phyloP scores from a whole-genome alignment of 2,329 filamentous ascomycete species.

The Fusarium camptoceras region DNA sequence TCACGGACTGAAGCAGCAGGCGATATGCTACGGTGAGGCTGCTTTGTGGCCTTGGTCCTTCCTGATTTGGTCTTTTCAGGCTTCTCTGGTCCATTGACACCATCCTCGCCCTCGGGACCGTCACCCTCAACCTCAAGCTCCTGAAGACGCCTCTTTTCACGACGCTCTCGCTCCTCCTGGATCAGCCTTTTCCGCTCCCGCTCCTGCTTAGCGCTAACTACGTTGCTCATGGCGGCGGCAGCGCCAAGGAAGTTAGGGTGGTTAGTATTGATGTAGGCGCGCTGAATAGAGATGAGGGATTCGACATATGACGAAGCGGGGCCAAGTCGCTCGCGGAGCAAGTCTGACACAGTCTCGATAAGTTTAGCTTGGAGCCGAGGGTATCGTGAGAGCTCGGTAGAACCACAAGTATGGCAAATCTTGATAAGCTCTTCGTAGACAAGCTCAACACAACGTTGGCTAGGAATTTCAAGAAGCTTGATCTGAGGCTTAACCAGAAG shows the following conservation, averaged over 20 bases:
- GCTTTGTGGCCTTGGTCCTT: slow-evolving; percentile 50
- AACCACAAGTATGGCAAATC: slow-evolving; percentile 98
- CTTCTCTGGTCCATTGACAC: slow-evolving; percentile 59
- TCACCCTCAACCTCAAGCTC: slow-evolving; percentile 85
- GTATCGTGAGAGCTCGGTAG: slow-evolving; percentile 90
- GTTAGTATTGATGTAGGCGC: slow-evolving; percentile 99
- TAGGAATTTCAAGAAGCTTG: slow-evolving; percentile 93
- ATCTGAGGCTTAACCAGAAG: slow-evolving; percentile 98
- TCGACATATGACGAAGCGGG: slow-evolving; percentile 93
- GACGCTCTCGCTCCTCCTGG: slow-evolving; percentile 86
- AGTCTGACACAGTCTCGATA: slow-evolving; percentile 97
- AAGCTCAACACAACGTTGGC: slow-evolving; percentile 95
- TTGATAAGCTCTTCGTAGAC: slow-evolving; percentile 99
- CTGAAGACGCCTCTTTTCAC: slow-evolving; percentile 84
- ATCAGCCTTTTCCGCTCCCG: slow-evolving; percentile 84
- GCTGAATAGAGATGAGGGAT: slow-evolving; percentile 95
- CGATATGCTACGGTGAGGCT: slow-evolving; percentile 80
- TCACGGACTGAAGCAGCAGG: slow-evolving; percentile 75
- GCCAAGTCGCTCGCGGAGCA: slow-evolving; percentile 90
- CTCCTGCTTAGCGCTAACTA: slow-evolving; percentile 94
- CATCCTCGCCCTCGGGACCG: slow-evolving; percentile 71
- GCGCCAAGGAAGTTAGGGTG: slow-evolving; percentile 98
- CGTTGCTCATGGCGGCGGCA: slow-evolving; percentile 95
- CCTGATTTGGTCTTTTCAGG: slow-evolving; percentile 60
- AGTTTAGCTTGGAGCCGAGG: slow-evolving; percentile 95